Evolutionary conservation across 352 stramenopile species (phyloP).

Genomic region (Pythium aquatile): DNA sequence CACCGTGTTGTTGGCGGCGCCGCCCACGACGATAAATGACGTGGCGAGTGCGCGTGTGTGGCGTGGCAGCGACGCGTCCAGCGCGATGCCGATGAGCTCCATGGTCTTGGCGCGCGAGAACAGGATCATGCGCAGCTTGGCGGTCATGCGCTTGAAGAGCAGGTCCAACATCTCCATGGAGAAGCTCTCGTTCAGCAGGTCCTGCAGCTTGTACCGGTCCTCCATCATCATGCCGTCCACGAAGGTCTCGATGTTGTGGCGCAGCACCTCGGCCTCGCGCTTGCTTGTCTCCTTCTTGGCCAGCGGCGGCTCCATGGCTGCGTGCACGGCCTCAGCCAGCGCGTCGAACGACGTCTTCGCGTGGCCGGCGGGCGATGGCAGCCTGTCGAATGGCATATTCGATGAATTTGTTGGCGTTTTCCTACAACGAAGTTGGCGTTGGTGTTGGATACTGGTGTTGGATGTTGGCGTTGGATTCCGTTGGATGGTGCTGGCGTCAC

Average conservation of each 20-base stretch:
- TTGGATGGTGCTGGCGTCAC: neutral
- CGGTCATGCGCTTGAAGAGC: conserved; percentile 86
- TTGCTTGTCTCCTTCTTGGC: conserved; percentile 40
- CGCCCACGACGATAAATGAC: conserved; percentile 75
- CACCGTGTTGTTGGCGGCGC: conserved; percentile 53
- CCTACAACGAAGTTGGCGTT: neutral
- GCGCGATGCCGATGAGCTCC: conserved; percentile 67
- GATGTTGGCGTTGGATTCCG: too few species aligned
- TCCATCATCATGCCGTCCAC: conserved; percentile 79
- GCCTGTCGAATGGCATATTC: neutral
- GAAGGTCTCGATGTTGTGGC: conserved; percentile 78
- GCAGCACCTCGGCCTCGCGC: conserved; percentile 51
- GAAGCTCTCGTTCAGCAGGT: conserved; percentile 82
- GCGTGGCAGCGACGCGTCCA: conserved; percentile 46
- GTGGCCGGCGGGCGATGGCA: neutral
- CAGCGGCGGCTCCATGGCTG: conserved; percentile 23
- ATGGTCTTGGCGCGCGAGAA: conserved; percentile 70
- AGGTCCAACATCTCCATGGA: conserved; percentile 82
- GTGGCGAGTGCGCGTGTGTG: conserved; percentile 73
- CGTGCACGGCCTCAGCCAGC: conserved; percentile 14
- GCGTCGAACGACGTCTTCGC: conserved; percentile 7
- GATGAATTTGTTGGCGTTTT: neutral
- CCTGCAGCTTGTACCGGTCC: conserved; percentile 50
- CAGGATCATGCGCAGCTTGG: conserved; percentile 65
- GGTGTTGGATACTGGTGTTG: neutral